Base-by-base conservation (phyloP, 2,329 filamentous ascomycete species). In the Cladophialophora chaetospira region DNA sequence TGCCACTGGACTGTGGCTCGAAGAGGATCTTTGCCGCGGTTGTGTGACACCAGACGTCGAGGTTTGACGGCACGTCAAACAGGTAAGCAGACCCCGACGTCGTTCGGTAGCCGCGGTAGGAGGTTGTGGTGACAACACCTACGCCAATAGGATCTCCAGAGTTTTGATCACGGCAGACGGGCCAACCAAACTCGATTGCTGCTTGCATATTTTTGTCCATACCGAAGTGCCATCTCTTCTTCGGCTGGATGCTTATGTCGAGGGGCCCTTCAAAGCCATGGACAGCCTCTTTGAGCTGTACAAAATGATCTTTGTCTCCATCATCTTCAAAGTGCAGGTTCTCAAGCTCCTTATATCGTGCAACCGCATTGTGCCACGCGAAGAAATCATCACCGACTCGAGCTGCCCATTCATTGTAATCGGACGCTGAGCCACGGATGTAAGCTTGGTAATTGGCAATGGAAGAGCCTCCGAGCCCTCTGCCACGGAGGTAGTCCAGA, bases 371-470 rank as follows among this genome's bases (percentile, higher is more conserved):
- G 1, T 78, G 69, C 84, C 84, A 88, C 2, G 63, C 58, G 66
- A 79, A 88, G 0, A 70, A 65, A 3, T 83, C 76, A 61, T 88
- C 84, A 0, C 71, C 82, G 0, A 82, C 79, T 1, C 79, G 58
- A 0, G 73, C 69, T 0, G 82, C 82, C 84, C 78, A 81, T 38
- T 71, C 68, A n/a, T 81, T 71, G 58, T 76, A 81, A 60, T 80
- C 78, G 3, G 67, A 63, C 1, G 68, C 66, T 31, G 72, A 69
- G 2, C 77, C 78, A 21, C 77, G 75, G 83, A 47, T 53, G 17
- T 75, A 86, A 11, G 79, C 77, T 10, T 76, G 74, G 53, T 82
- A 83, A 65, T 83, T 83, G 60, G 82, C 79, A 5, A 78, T 77
- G 52, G 71, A 78, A 2, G 74, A 76, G 1, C 81, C 81, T 1